Conservation (phyloP, 768 basidiomycete genomes). For the Collybiopsis confluens region DNA sequence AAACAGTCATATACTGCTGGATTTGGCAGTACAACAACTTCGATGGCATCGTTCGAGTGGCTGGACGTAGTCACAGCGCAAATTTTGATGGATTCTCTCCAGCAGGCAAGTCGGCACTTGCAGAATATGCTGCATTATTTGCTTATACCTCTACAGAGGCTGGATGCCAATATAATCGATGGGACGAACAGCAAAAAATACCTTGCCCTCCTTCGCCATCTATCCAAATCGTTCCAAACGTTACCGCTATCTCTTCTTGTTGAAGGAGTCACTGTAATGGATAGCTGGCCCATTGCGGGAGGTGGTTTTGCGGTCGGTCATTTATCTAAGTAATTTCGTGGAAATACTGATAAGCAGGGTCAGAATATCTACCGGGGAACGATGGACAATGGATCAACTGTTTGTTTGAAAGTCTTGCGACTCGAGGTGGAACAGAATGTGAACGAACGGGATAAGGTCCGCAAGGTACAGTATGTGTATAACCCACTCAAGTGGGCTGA, state of each 20-base stretch:
- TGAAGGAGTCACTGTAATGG: neutral
- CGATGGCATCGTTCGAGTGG: no score
- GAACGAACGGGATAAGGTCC: neutral
- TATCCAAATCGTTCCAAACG: neutral
- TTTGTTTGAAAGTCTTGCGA: conserved; percentile 7
- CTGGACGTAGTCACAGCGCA: no score
- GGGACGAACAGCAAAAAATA: neutral
- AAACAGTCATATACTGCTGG: no score
- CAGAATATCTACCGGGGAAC: conserved; percentile 4
- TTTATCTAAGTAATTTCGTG: neutral
- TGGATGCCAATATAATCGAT: neutral
- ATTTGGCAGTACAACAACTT: no score
- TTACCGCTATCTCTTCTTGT: neutral
- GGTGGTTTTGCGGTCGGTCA: conserved; percentile 4
- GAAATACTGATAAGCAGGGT: neutral
- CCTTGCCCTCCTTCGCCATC: neutral
- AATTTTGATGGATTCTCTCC: no score
- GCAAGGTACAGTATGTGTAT: neutral
- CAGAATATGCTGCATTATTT: no score
- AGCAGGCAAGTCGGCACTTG: no score
- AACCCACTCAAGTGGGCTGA: no score
- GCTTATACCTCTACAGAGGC: no score
- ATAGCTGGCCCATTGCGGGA: neutral
- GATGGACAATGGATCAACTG: neutral
- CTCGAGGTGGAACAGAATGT: neutral